Evolutionary conservation across 148 eudicot genomes (phyloP), one percentile per base, ranked within the genome.

Genomic region (Vaccinium vitisidaea): DNA sequence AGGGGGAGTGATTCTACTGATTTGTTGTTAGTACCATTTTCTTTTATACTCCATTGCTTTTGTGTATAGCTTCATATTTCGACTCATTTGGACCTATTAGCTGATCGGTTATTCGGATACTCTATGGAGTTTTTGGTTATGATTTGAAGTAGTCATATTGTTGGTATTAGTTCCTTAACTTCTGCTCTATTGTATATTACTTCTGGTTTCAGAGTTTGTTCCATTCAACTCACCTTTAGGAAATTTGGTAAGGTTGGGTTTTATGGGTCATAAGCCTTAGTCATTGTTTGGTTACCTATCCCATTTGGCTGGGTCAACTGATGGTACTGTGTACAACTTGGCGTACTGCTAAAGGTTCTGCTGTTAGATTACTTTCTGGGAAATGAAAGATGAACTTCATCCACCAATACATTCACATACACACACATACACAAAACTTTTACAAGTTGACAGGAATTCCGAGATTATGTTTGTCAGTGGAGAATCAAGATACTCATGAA

Each of bases 241-340:
- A 70, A 70, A 14, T 70, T 70, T 7, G 43, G 18, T 30, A 8
- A 27, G 13, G 71, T 70, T 32, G 14, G 14, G 75, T 70, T 27
- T 75, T 7, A 43, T 6, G 78, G n/a, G 12, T 46, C 10, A 15
- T 46, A 46, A 5, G 15, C 54, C 79, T 43, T 75, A 1, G 79
- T 16, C 79, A 27, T 75, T 18, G 79, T 75, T 75, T 19, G 79
- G 49, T 75, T 8, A 75, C 79, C 79, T 21, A 48, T 71, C 56
- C 21, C 54, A 21, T 48, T 76, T 76, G 49, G 30, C 27, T 11
- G 0, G 15, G 74, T 69, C 74, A 69, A 69, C 54, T 13, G 74
- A 69, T 4, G 39, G 36, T 69, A 12, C 18, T 0, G 13, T 13
- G 16, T 69, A 27, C 39, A 27, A 69, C 77, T 74, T 74, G 23